Percentiles rank a stretch among this genome's conserved stretches.
Conservation (phyloP, 2,329 filamentous ascomycete genomes). For the Botrytis tulipae region DNA sequence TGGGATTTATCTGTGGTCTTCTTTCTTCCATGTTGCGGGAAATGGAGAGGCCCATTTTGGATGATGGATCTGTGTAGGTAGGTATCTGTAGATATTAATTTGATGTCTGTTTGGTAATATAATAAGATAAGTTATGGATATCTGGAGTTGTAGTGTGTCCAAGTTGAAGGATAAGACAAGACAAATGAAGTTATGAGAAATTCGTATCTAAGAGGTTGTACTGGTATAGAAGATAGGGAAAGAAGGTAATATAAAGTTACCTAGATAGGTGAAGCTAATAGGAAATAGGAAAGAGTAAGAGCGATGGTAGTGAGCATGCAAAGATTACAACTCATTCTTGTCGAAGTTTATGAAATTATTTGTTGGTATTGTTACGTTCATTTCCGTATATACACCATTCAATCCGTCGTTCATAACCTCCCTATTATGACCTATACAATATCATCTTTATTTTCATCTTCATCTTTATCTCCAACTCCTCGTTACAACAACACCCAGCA, state of each 20-base stretch:
- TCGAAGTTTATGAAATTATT: too few species aligned
- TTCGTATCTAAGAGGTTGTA: background rate
- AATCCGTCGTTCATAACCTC: too few species aligned
- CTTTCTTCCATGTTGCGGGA: background rate
- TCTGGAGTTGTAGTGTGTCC: background rate
- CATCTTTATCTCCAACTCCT: too few species aligned
- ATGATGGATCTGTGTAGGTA: too few species aligned
- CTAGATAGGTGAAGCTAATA: background rate
- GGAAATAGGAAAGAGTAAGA: background rate
- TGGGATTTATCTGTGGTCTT: background rate
- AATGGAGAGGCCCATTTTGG: background rate
- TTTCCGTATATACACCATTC: too few species aligned
- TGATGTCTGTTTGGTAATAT: rapidly evolving
- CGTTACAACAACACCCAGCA: too few species aligned
- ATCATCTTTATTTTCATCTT: too few species aligned
- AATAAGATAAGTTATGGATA: background rate
- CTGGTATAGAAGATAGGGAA: background rate
- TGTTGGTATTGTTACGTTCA: too few species aligned
- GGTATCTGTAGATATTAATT: background rate
- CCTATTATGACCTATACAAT: too few species aligned
- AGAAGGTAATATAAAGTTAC: background rate
- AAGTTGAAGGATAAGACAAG: background rate
- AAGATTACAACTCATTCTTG: background rate
- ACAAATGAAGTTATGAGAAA: background rate
- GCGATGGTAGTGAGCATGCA: background rate